phyloP scores from a whole-genome alignment of 176 grass and related monocot genomes.

The Oryza glaberrima region DNA sequence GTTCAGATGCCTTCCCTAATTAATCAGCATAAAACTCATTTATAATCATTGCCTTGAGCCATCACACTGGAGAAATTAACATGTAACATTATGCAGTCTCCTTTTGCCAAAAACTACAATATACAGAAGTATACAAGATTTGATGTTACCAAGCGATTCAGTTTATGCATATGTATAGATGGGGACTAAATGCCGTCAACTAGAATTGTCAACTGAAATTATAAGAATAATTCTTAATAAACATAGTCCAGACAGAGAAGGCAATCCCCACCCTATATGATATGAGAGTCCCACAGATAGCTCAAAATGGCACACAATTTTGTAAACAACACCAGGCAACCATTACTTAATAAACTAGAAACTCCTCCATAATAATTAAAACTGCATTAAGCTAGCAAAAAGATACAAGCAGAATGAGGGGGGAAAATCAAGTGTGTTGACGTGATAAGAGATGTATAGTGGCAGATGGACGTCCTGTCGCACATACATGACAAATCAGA shows the following conservation, averaged over 20 bases:
- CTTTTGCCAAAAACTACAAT: not conserved
- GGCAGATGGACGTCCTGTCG: constrained; percentile 5
- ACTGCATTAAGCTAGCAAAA: constrained; percentile 9
- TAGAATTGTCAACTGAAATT: constrained; percentile 8
- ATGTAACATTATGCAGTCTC: not conserved
- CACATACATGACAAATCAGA: constrained; percentile 7
- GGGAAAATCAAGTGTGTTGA: not conserved
- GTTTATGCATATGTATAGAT: not conserved
- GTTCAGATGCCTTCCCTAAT: not conserved
- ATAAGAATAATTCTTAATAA: not conserved
- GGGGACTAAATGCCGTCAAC: not conserved
- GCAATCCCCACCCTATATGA: not conserved
- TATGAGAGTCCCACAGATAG: not conserved
- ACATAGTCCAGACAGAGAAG: not conserved
- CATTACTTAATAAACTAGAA: not conserved
- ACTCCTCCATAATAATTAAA: constrained; percentile 1
- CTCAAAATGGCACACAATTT: not conserved
- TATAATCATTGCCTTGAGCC: not conserved
- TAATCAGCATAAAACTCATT: not conserved
- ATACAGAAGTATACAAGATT: not conserved
- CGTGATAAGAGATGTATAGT: not conserved
- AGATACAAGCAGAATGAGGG: not conserved
- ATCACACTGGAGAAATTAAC: not conserved
- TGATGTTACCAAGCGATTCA: not conserved
- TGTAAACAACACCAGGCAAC: not conserved